These are phyloP conservation scores for Polyrhizophydium stewartii DNA, from an alignment of 371 early-diverging fungal species.

Conservation along the genomic window DNA sequence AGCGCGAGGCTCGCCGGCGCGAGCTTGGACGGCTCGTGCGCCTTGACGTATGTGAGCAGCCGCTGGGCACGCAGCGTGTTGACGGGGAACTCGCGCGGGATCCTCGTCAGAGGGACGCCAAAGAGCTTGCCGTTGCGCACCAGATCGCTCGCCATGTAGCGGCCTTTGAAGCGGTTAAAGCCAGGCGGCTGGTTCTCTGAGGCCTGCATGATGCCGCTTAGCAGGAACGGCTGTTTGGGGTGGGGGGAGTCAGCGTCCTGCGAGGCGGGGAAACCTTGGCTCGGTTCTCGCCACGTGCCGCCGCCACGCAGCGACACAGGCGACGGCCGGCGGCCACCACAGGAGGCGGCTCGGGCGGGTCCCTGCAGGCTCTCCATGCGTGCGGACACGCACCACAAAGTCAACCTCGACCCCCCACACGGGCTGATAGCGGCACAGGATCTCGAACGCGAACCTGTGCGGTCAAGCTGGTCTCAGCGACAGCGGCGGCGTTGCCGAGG, in stretches of 20 bases:
- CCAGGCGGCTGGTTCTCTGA: conserved; percentile 22
- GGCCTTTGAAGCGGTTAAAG: conserved; percentile 23
- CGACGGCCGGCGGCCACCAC: neutral
- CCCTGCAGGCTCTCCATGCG: conserved; percentile 4
- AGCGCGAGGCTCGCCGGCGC: neutral
- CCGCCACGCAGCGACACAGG: too few relatives aligned
- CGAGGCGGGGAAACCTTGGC: neutral
- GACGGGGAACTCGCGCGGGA: conserved; percentile 6
- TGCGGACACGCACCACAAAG: neutral
- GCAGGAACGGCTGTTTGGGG: conserved; percentile 18
- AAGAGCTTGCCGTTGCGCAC: conserved; percentile 6
- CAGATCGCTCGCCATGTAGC: conserved; percentile 19
- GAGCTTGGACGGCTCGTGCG: neutral
- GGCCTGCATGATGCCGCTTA: conserved; percentile 29
- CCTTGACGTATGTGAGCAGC: conserved; percentile 7
- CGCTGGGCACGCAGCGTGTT: conserved; percentile 9
- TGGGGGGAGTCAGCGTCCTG: neutral
- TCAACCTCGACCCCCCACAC: conserved; percentile 7
- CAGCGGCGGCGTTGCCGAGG: neutral
- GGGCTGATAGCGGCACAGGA: conserved; percentile 6
- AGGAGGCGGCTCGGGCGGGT: conserved; percentile 10
- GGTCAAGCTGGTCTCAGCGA: neutral
- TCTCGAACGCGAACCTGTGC: conserved; percentile 17
- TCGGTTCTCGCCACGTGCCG: too few relatives aligned
- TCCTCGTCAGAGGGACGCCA: neutral